Base-by-base conservation (phyloP, 1,284 basidiomycete genomes). In the Sporisorium reilianum region DNA sequence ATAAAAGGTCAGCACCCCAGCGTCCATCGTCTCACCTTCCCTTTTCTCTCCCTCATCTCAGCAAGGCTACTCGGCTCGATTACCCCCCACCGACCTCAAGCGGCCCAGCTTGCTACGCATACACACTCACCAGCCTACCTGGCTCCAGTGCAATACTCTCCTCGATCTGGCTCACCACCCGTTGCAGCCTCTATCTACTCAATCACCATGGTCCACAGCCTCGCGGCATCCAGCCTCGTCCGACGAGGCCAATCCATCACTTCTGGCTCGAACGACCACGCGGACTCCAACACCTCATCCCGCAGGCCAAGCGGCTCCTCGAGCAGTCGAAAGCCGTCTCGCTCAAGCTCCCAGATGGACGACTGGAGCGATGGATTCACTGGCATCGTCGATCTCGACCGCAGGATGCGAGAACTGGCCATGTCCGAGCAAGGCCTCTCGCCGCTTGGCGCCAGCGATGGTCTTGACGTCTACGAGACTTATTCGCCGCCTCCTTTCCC, bases 361-460 rank as follows among this genome's bases (percentile, higher is more conserved):
- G 74, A 76, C 50, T 76, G 74, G 74, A 72, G 51, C 55, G 65
- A 65, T 26, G 69, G 68, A 1, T 76, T 76, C 56, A 76, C 74
- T 0, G 74, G 74, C n/a, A 57, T 76, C 23, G 74, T 76, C 42
- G 74, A 76, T 32, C 60, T 76, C 30, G 74, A 76, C 44, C 55
- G 74, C 16, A 41, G 56, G 41, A 75, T 75, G 73, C 73, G 73
- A 16, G 36, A 75, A 26, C 67, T 75, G n/a, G 73, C 73, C n/a
- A 66, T 71, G 56, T 34, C 58, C 36, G 65, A 74, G n/a, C 68
- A 65, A 32, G 63, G 63, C 32, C 25, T 62, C 38, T n/a, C 34
- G 2, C 5, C 14, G 7, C 48, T 32, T 1, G 46, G 41, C 26
- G 22, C 25, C 10, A 5, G 32, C 32, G 32, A 36, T 0, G 32